Evolutionary conservation across 1,284 basidiomycete species (phyloP), one percentile per base, ranked within the genome.

Genomic region (Pterulicium gracile): DNA sequence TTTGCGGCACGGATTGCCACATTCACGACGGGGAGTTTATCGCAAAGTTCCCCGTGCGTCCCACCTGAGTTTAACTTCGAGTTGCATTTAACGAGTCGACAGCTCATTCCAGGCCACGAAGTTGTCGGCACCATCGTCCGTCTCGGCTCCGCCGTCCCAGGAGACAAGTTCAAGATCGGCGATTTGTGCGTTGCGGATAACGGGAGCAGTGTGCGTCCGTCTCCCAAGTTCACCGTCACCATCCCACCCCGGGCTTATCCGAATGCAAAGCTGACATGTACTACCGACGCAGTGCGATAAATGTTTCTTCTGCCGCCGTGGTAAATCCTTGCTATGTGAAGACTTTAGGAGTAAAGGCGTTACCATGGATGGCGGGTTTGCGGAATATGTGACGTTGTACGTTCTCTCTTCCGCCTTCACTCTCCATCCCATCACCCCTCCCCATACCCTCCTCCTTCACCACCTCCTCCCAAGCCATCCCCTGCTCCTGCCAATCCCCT

Each of bases 281-380:
- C n/a, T n/a, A n/a, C n/a, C n/a, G n/a, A n/a, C n/a, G n/a, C n/a
- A n/a, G n/a, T n/a, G n/a, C n/a, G n/a, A n/a, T n/a, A n/a, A n/a
- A n/a, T 92, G 89, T 63, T 88, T 88, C 68, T 90, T 79, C 64
- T 91, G 89, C 61, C 76, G 87, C 34, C 76, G 85, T 45, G 88
- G 88, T 3, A 63, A 81, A 64, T 68, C 75, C 48, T 61, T 86
- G 55, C 59, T 86, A 58, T 93, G 88, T 63, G 84, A 89, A 64
- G 76, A 86, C 65, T 89, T 89, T 62, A 68, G 77, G 45, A 77
- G 81, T 23, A 70, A 81, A 13, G 89, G 89, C 44, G 84, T 90
- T 42, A 85, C 79, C 42, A 61, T 73, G 51, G 76, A 81, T 49
- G 89, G 89, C 49, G 89, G 88, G n/a, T 92, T 93, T 58, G 84